Percentiles rank a stretch among this genome's conserved stretches.
Conservation (phyloP, 2,329 filamentous ascomycete genomes). For the Dryadomyces quercus-mongolicae region DNA sequence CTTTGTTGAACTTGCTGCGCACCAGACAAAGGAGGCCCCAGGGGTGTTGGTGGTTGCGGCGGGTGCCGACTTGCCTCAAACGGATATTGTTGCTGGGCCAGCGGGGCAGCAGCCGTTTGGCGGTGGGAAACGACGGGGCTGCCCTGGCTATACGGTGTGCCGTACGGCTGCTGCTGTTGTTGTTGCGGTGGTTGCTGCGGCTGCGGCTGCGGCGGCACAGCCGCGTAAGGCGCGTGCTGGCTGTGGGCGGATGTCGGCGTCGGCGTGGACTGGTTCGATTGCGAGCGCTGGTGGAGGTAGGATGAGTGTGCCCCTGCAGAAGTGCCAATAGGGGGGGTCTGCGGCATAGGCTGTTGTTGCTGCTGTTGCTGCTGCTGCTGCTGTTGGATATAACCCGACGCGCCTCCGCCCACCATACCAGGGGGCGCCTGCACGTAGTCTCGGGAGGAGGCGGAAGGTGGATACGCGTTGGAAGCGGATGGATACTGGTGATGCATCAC, state of each 20-base stretch:
- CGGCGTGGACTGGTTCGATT: conserved; percentile 45
- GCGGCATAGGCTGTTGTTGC: conserved; percentile 24
- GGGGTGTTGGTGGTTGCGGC: conserved; percentile 43
- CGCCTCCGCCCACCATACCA: conserved; percentile 6
- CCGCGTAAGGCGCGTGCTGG: conserved; percentile 25
- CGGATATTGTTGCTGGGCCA: conserved; percentile 17
- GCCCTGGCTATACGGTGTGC: conserved; percentile 35
- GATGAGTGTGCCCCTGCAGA: conserved; percentile 23
- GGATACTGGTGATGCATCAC: conserved; percentile 33
- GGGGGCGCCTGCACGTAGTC: conserved; percentile 30
- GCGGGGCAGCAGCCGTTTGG: conserved; percentile 18
- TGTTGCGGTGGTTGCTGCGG: background rate
- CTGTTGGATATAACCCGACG: conserved; percentile 23
- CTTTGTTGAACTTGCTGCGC: conserved; percentile 26
- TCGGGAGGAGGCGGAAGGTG: conserved; percentile 18
- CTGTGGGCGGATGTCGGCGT: conserved; percentile 52
- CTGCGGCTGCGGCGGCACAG: background rate
- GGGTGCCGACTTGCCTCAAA: conserved; percentile 32
- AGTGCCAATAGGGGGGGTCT: conserved; percentile 36
- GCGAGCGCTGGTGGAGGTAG: conserved; percentile 34
- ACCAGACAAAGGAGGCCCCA: conserved; percentile 34
- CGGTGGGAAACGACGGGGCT: conserved; percentile 39
- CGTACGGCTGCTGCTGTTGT: conserved; percentile 24
- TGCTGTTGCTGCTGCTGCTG: conserved; percentile 1
- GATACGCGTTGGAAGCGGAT: conserved; percentile 22